Conservation (phyloP, 1,284 basidiomycete genomes). For the Sporisorium sorghi region DNA sequence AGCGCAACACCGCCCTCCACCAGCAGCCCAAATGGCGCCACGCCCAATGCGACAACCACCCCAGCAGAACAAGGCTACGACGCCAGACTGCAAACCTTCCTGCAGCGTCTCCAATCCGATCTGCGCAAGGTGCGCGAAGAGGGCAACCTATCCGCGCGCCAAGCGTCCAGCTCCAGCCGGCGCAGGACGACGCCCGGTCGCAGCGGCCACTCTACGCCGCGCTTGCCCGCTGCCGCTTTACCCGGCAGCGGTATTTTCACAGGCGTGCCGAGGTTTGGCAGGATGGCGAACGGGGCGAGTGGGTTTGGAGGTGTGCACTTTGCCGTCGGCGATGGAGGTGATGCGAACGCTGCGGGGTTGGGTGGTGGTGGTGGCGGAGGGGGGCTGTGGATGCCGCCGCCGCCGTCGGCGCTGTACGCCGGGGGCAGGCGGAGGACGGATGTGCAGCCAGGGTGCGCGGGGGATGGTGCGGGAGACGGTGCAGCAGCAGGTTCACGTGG, state of each 20-base stretch:
- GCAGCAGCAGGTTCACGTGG: neutral
- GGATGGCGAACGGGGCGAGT: too few relatives aligned
- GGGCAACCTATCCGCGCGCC: conserved; percentile 32
- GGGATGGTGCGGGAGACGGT: too few relatives aligned
- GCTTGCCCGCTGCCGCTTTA: neutral
- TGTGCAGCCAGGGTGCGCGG: too few relatives aligned
- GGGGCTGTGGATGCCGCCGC: conserved; percentile 49
- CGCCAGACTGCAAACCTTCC: conserved; percentile 37
- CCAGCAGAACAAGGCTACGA: conserved; percentile 28
- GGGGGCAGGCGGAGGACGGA: conserved; percentile 11
- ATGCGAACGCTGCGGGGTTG: neutral
- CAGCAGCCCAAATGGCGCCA: neutral
- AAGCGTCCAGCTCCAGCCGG: conserved; percentile 14
- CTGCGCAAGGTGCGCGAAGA: conserved; percentile 51
- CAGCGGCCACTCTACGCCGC: conserved; percentile 31
- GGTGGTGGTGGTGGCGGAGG: neutral
- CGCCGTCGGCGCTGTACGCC: conserved; percentile 43
- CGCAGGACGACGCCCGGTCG: conserved; percentile 1
- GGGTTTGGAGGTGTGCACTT: neutral
- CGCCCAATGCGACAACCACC: conserved; percentile 6
- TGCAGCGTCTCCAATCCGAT: conserved; percentile 46
- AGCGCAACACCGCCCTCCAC: neutral
- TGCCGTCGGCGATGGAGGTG: too few relatives aligned
- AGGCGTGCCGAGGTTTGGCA: neutral
- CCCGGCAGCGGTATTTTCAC: neutral